These are phyloP conservation scores for Extremus antarcticus DNA, from an alignment of 495 filamentous ascomycete genomes.

Conservation along the genomic window DNA sequence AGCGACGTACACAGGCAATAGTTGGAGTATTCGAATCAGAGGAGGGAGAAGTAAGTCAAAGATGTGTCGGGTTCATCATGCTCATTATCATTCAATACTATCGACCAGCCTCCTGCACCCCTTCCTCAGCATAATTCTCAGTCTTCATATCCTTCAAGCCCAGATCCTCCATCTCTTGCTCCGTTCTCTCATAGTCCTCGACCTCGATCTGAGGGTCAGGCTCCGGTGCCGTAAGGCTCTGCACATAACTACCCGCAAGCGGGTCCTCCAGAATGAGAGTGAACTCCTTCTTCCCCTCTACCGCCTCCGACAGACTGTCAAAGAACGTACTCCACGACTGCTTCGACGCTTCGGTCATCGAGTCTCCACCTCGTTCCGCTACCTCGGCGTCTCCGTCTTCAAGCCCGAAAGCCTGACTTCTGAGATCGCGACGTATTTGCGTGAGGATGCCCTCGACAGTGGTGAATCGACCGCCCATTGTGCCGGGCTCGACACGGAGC, in stretches of 20 bases:
- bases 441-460: constrained; percentile 92
- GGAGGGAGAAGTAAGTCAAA: no score
- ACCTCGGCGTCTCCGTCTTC: constrained; percentile 45
- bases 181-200: constrained; percentile 79
- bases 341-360: constrained; percentile 50
- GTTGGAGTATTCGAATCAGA: no score
- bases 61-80: no score
- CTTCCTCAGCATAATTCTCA: constrained; percentile 66
- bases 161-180: constrained; percentile 83
- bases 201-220: constrained; percentile 68
- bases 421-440: constrained; percentile 81
- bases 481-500: constrained; percentile 76
- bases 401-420: constrained; percentile 60
- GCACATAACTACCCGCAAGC: constrained; percentile 82
- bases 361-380: constrained; percentile 53
- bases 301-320: constrained; percentile 57
- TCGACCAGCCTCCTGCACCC: constrained; percentile 16
- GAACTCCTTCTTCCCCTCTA: constrained; percentile 71
- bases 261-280: constrained; percentile 81
- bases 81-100: background rate
- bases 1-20: no score
- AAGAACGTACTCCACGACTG: constrained; percentile 76
- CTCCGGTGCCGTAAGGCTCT: constrained; percentile 63
- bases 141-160: constrained; percentile 87
- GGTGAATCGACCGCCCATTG: constrained; percentile 91